Evolutionary conservation across 1,284 basidiomycete genomes (phyloP), one percentile per base, ranked within the genome.

Genomic region (Ganoderma boninense): DNA sequence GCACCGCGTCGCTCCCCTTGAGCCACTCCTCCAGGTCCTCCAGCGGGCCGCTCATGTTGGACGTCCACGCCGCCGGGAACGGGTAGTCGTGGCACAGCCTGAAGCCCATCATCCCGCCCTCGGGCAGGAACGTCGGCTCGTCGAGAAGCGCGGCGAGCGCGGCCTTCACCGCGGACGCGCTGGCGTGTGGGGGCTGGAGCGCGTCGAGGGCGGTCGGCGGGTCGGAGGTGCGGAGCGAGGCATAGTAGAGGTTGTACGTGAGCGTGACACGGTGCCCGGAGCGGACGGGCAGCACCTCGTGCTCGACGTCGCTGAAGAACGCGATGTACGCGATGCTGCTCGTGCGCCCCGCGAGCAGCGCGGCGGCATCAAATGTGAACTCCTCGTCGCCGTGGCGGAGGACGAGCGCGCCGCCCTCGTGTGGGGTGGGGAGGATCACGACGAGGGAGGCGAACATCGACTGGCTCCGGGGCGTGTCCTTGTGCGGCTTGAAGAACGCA

Each of bases 401-500:
- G 26, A 80, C 46, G 11, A 86, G 77, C 5, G 70, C 66, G 6
- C 84, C 85, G 10, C 85, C 84, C 68, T 81, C 75, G 63, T 87
- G 84, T 0, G 74, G 26, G 0, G 84, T 83, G n/a, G 83, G 83
- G 69, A 79, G 80, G 29, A 84, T 83, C 57, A 86, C 61, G 20
- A 87, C 81, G 18, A 86, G 81, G 4, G 85, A 85, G n/a, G 82
- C 85, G 65, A 86, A 83, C 84, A 85, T 85, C 35, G 74, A 76
- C 14, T 77, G 71, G 18, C 75, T 73, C 10, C 79, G 79, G 2
- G 83, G 84, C 0, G 83, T 85, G 65, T 84, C 84, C 57, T 80
- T 75, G 74, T 84, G 84, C 0, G 81, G 65, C 40, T 40, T 83
- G 79, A 84, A 84, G 73, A 84, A 85, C 0, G 80, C 78, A 6